Conservation (phyloP, 805 yeast genomes). For the Ogataea nitratoaversa region DNA sequence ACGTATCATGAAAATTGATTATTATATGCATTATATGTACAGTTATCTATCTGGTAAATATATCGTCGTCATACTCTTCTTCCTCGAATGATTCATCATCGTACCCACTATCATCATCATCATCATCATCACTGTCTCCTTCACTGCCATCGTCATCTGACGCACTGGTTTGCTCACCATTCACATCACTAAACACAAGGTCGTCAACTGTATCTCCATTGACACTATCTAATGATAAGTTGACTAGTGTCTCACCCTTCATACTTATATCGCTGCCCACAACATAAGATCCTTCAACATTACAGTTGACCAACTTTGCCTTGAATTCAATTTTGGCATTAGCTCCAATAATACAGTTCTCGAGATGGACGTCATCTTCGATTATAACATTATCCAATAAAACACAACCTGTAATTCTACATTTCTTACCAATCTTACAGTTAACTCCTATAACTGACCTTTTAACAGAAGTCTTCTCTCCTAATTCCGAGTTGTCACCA, state of each 20-base stretch:
- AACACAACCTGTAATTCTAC: conserved; percentile 84
- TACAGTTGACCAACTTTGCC: conserved; percentile 70
- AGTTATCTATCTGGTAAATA: conserved; percentile 24
- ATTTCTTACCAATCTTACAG: conserved; percentile 78
- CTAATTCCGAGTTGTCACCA: conserved; percentile 62
- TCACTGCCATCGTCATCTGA: conserved; percentile 35
- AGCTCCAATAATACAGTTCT: conserved; percentile 83
- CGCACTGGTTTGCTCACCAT: conserved; percentile 33
- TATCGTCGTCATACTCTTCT: conserved; percentile 42
- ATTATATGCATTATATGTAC: too few relatives aligned
- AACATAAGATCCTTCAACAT: conserved; percentile 74
- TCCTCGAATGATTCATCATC: conserved; percentile 63
- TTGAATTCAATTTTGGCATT: conserved; percentile 60
- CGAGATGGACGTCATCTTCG: conserved; percentile 74
- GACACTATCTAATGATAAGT: conserved; percentile 31
- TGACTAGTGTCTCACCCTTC: conserved; percentile 38
- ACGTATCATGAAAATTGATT: not conserved
- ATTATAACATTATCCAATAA: conserved; percentile 65
- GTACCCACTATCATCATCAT: conserved; percentile 47
- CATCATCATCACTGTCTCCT: conserved; percentile 12
- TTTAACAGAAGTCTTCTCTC: conserved; percentile 83
- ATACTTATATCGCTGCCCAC: conserved; percentile 52
- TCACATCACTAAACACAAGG: conserved; percentile 24
- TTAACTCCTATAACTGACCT: conserved; percentile 73
- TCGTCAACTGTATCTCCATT: conserved; percentile 21